Evolutionary conservation across 768 basidiomycete species (phyloP).

Genomic region (Boletus tomentosulus): DNA sequence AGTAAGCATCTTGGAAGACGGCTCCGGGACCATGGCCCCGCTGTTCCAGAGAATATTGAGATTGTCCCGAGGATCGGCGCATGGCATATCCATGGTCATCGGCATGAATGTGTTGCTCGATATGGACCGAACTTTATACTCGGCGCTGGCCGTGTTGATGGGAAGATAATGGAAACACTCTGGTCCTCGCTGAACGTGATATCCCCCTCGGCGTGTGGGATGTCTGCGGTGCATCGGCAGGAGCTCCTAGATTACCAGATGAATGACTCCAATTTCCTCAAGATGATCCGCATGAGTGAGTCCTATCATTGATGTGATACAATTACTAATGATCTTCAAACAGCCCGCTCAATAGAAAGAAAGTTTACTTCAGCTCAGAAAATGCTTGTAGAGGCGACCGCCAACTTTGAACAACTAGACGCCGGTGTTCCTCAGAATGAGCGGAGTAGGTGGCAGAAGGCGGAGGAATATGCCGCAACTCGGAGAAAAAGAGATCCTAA

Average conservation of each 20-base stretch:
- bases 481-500: neutral
- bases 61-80: conserved; percentile 21
- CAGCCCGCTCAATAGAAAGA: too few species aligned
- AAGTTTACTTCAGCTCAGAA: too few species aligned
- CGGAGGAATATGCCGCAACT: too few species aligned
- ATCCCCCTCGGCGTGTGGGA: conserved; percentile 17
- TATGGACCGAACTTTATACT: conserved; percentile 26
- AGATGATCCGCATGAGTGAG: conserved; percentile 3
- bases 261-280: conserved; percentile 5
- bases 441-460: neutral
- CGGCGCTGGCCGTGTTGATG: conserved; percentile 28
- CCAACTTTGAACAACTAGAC: too few species aligned
- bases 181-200: conserved; percentile 31
- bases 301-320: neutral
- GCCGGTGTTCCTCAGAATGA: too few species aligned
- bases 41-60: neutral
- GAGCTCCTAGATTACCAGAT: too few species aligned
- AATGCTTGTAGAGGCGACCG: too few species aligned
- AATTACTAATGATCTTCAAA: too few species aligned
- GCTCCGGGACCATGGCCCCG: neutral
- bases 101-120: conserved; percentile 18
- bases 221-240: conserved; percentile 9
- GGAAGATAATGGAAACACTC: conserved; percentile 33
- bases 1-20: conserved; percentile 13
- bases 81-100: conserved; percentile 32